These are phyloP conservation scores for Bifiguratus adelaidae DNA, from an alignment of 192 early-diverging fungal species.

Conservation along the genomic window DNA sequence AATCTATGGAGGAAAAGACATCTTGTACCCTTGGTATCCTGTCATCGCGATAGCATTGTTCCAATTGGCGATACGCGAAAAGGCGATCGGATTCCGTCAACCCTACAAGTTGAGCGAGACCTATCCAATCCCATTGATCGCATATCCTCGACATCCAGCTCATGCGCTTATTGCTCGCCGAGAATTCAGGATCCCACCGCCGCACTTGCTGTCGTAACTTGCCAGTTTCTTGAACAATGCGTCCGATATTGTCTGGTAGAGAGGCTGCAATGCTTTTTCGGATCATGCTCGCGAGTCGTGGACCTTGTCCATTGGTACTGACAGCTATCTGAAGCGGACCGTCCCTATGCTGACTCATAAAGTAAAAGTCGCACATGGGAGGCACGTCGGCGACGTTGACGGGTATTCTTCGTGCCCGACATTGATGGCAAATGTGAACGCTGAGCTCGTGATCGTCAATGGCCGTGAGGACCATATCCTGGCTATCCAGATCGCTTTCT, in stretches of 20 bases:
- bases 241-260: conserved; percentile 47
- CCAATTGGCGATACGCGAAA: no score
- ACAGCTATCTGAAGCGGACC: conserved; percentile 84
- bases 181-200: conserved; percentile 48
- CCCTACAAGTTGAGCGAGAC: conserved; percentile 44
- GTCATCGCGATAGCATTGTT: not conserved
- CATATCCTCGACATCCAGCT: conserved; percentile 73
- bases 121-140: conserved; percentile 73
- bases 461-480: conserved; percentile 59
- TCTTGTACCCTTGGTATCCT: not conserved
- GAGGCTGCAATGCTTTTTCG: conserved; percentile 50
- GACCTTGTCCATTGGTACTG: conserved; percentile 81
- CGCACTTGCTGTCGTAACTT: conserved; percentile 49
- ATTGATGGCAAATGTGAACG: conserved; percentile 50
- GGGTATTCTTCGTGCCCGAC: conserved; percentile 59
- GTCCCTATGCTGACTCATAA: conserved; percentile 77
- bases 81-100: not conserved
- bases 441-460: conserved; percentile 67
- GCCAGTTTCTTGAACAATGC: conserved; percentile 66
- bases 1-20: no score
- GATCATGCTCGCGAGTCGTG: conserved; percentile 77
- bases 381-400: conserved; percentile 92
- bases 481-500: conserved; percentile 39
- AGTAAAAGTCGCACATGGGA: conserved; percentile 86
- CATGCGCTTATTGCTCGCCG: conserved; percentile 67